Conservation (phyloP, 306 rosid genomes). For the Purshia tridentata region DNA sequence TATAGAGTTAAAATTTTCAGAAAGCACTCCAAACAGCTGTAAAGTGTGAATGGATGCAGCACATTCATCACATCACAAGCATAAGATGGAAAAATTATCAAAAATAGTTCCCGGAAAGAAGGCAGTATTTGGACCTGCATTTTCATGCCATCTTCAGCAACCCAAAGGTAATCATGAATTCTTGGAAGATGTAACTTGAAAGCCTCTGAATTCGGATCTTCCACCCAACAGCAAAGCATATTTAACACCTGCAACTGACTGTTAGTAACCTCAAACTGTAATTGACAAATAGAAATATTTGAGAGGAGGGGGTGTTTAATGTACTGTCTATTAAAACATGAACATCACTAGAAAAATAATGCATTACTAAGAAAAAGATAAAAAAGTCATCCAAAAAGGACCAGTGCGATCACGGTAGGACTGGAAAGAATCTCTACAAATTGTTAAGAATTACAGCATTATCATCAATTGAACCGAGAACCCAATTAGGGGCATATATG, state of each 20-base stretch:
- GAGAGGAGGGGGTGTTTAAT: not conserved
- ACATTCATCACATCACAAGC: constrained; percentile 5
- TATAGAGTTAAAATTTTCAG: not conserved
- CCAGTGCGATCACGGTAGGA: not conserved
- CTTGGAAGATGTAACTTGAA: constrained; percentile 89
- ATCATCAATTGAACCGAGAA: not conserved
- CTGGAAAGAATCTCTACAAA: not conserved
- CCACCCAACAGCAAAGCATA: constrained; percentile 90
- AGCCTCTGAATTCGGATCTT: constrained; percentile 87
- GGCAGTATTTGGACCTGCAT: constrained; percentile 58
- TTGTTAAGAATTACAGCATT: too few species aligned
- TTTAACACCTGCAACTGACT: constrained; percentile 59
- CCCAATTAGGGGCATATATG: not conserved
- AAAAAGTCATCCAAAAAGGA: constrained; percentile 14
- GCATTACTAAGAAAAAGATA: not conserved
- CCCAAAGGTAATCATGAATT: constrained; percentile 76
- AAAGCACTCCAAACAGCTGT: not conserved
- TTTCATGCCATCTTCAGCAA: constrained; percentile 97
- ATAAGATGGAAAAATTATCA: not conserved
- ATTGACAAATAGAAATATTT: not conserved
- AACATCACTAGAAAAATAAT: not conserved
- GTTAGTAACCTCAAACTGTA: constrained; percentile 18
- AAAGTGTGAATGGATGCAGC: not conserved
- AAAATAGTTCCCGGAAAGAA: not conserved
- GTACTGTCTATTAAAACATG: not conserved